Conservation (phyloP, 306 rosid species). For the Cucurbita maxima region DNA sequence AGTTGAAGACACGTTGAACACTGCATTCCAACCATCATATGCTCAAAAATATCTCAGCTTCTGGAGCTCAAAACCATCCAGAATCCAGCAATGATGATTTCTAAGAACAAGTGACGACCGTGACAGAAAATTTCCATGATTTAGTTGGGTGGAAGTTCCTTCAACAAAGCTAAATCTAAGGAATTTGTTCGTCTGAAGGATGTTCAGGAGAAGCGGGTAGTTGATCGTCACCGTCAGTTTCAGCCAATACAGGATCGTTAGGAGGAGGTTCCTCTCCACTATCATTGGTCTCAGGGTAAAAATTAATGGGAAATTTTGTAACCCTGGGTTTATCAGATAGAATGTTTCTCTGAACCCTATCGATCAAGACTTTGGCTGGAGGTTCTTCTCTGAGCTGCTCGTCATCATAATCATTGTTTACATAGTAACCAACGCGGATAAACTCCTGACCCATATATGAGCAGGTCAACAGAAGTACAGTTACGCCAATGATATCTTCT, state of each 20-base stretch:
- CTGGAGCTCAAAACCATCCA: background rate
- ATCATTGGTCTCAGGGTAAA: slow-evolving; percentile 26
- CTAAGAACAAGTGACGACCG: background rate
- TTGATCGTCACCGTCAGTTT: slow-evolving; percentile 19
- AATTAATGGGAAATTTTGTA: slow-evolving; percentile 67
- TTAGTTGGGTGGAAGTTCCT: background rate
- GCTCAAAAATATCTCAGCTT: background rate
- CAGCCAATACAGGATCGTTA: slow-evolving; percentile 6
- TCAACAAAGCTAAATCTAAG: slow-evolving; percentile 1
- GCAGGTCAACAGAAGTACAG: slow-evolving; percentile 71
- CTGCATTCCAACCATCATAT: slow-evolving; percentile 1
- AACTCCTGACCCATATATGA: slow-evolving; percentile 86
- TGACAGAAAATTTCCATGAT: background rate
- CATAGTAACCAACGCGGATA: slow-evolving; percentile 77
- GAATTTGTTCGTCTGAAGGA: slow-evolving; percentile 24
- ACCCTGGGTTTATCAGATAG: slow-evolving; percentile 92
- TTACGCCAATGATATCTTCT: slow-evolving; percentile 85
- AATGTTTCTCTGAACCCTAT: slow-evolving; percentile 78
- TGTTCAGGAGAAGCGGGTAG: slow-evolving; percentile 16
- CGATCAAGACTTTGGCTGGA: slow-evolving; percentile 52
- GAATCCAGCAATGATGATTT: background rate
- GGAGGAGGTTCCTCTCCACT: slow-evolving; percentile 20
- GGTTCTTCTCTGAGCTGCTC: slow-evolving; percentile 92
- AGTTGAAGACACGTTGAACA: background rate
- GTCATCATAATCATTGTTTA: slow-evolving; percentile 86